Evolutionary conservation across 208 protist species (phyloP), one percentile per base, ranked within the genome.

Genomic region (Novymonas esmeraldas): DNA sequence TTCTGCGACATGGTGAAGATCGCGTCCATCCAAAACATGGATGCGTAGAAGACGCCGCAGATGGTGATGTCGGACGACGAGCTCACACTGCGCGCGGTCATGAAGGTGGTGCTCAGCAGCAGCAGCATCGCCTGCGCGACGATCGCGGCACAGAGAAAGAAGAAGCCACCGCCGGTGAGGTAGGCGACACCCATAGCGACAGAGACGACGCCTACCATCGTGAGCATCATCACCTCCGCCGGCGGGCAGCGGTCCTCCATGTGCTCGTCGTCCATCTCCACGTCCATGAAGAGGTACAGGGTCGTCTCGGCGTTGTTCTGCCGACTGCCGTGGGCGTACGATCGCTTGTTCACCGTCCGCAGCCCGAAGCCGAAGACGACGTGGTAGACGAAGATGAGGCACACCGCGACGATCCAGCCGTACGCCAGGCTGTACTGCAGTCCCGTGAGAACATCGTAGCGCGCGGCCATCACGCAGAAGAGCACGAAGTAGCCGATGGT

Each of bases 341-440:
- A 78, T 9, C 73, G 49, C 41, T 44, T 70, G 34, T 72, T 76
- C 20, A 85, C 57, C 20, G 48, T 65, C 34, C 70, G 70, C 33
- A 88, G 48, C 46, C 82, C 79, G 71, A 86, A 91, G 48, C 62
- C 78, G 45, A 84, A 92, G 11, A 76, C 31, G 56, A 85, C 50
- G 55, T 94, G 85, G 45, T 80, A 86, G 28, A 90, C 58, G 45
- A 79, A 71, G 29, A 84, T 83, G 44, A 94, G 54, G 62, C 75
- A 82, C 44, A 82, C 83, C 18, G 85, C 76, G 18, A 78, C 62
- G 28, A 94, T 66, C 83, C 85, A 91, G n/a, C 84, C 88, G 52
- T 75, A 86, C n/a, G 85, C 78, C 48, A 89, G 42, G 59, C 75
- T 81, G 67, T 72, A 83, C 77, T 94, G 76, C 38, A 94, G 62